Conservation (phyloP, 1,284 basidiomycete genomes). For the Ganoderma meredithae region DNA sequence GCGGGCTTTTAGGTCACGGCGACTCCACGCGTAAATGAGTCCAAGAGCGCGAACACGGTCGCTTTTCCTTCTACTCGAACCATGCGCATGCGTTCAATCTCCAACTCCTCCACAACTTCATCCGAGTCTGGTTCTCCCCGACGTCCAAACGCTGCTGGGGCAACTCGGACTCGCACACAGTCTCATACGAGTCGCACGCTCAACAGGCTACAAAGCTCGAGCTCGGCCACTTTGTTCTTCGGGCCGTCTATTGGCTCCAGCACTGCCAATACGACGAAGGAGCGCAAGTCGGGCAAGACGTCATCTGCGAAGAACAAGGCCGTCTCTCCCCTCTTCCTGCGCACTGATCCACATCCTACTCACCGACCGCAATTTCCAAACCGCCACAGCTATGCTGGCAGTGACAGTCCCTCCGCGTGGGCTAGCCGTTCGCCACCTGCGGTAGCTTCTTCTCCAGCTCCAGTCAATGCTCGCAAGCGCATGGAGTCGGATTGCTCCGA, state of each 20-base stretch:
- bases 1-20: slow-evolving; percentile 23
- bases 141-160: slow-evolving; percentile 33
- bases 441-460: slow-evolving; percentile 31
- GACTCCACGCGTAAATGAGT: slow-evolving; percentile 34
- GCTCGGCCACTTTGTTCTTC: slow-evolving; percentile 76
- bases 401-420: slow-evolving; percentile 19
- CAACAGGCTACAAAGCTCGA: slow-evolving; percentile 49
- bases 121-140: slow-evolving; percentile 41
- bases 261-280: slow-evolving; percentile 32
- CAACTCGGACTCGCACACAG: slow-evolving; percentile 40
- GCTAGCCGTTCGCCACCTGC: slow-evolving; percentile 27
- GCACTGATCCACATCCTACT: slow-evolving; percentile 19
- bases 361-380: slow-evolving; percentile 45
- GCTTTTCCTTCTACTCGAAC: slow-evolving; percentile 38
- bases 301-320: slow-evolving; percentile 17
- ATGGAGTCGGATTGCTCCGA: slow-evolving; percentile 36
- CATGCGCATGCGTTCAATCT: slow-evolving; percentile 37
- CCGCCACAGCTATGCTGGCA: slow-evolving; percentile 69
- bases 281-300: slow-evolving; percentile 22
- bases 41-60: slow-evolving; percentile 34
- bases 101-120: slow-evolving; percentile 37
- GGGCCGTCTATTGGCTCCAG: slow-evolving; percentile 60
- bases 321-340: slow-evolving; percentile 25
- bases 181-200: slow-evolving; percentile 39
- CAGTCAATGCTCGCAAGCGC: slow-evolving; percentile 29